These are phyloP conservation scores for Plasmodium blacklocki DNA, from an alignment of 169 alveolate species.

Conservation along the genomic window DNA sequence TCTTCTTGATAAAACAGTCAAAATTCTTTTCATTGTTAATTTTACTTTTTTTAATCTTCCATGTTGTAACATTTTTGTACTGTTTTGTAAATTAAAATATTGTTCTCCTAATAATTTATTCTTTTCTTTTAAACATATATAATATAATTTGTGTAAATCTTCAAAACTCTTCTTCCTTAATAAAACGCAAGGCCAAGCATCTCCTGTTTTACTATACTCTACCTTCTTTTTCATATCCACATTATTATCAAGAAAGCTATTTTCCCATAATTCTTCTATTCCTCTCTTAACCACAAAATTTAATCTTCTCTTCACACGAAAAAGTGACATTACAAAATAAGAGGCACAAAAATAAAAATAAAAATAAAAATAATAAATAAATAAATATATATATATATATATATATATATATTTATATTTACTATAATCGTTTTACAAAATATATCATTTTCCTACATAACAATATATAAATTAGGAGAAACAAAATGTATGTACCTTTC, in stretches of 20 bases:
- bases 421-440: too few relatives aligned
- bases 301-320: constrained; percentile 1
- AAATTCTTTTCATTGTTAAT: constrained; percentile 89
- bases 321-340: constrained; percentile 7
- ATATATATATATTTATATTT: neutral
- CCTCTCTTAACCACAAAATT: constrained; percentile 81
- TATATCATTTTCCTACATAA: too few relatives aligned
- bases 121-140: constrained; percentile 88
- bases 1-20: constrained; percentile 88
- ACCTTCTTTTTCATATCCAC: constrained; percentile 76
- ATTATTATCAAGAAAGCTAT: constrained; percentile 80
- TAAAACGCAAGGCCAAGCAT: constrained; percentile 90
- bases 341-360: neutral
- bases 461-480: too few relatives aligned
- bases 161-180: constrained; percentile 88
- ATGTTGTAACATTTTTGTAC: constrained; percentile 82
- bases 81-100: constrained; percentile 85
- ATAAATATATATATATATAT: neutral
- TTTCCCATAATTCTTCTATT: constrained; percentile 87
- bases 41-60: constrained; percentile 89
- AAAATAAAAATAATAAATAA: neutral
- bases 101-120: constrained; percentile 88
- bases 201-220: constrained; percentile 86
- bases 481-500: too few relatives aligned
- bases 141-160: constrained; percentile 88